phyloP scores from a whole-genome alignment of 768 basidiomycete genomes.

The Lentinula detonsa region DNA sequence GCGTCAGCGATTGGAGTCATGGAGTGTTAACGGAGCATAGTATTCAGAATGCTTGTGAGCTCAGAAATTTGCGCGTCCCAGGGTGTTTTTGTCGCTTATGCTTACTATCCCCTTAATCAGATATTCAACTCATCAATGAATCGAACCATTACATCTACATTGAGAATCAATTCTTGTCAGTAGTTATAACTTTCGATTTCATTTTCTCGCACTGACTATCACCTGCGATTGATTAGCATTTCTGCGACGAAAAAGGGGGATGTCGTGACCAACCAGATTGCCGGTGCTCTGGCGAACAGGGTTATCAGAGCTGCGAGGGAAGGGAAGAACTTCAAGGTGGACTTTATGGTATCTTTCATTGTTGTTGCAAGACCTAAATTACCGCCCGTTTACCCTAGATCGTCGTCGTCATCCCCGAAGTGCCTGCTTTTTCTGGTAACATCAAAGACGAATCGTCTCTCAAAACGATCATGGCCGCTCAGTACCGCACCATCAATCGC shows the following conservation, averaged over 20 bases:
- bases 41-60: conserved; percentile 90
- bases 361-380: not conserved
- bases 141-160: conserved; percentile 91
- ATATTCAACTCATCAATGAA: conserved; percentile 75
- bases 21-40: conserved; percentile 86
- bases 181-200: conserved; percentile 2
- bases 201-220: conserved; percentile 4
- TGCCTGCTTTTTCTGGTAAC: conserved; percentile 65
- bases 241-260: conserved; percentile 61
- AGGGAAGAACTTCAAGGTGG: conserved; percentile 72
- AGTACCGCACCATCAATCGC: conserved; percentile 85
- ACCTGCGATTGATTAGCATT: conserved; percentile 61
- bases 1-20: conserved; percentile 91
- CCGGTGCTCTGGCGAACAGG: conserved; percentile 73
- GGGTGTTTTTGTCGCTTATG: not conserved
- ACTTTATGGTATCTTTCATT: not conserved
- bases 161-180: conserved; percentile 90
- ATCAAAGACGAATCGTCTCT: conserved; percentile 59
- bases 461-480: conserved; percentile 84
- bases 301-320: conserved; percentile 74
- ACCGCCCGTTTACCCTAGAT: conserved; percentile 40
- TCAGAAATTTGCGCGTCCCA: not conserved
- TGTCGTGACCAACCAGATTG: conserved; percentile 79
- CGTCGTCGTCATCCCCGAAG: conserved; percentile 81
- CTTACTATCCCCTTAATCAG: conserved; percentile 25